These are phyloP conservation scores for Barnettozyma wickerhamii DNA, from an alignment of 805 yeast genomes.

Conservation along the genomic window DNA sequence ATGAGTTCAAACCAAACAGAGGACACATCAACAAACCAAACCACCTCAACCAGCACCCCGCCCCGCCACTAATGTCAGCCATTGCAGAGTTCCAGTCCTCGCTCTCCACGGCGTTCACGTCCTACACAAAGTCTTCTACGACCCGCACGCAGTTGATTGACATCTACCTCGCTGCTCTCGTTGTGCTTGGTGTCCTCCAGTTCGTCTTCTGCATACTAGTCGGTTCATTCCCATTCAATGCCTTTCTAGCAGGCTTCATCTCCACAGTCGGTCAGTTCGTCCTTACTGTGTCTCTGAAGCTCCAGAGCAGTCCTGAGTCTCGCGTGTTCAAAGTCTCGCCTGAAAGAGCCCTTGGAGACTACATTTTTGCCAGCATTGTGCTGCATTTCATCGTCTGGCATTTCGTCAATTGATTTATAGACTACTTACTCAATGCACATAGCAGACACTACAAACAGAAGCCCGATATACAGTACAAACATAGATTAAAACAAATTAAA, in stretches of 20 bases:
- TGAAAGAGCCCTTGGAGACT: constrained; percentile 81
- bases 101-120: constrained; percentile 26
- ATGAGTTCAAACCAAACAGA: neutral
- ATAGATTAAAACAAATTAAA: neutral
- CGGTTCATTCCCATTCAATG: constrained; percentile 95
- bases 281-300: constrained; percentile 72
- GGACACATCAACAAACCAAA: neutral
- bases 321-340: constrained; percentile 41
- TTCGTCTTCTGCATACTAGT: constrained; percentile 70
- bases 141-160: constrained; percentile 66
- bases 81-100: constrained; percentile 17
- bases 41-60: neutral
- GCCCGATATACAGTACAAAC: neutral
- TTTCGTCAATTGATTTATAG: constrained; percentile 66
- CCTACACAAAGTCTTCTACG: constrained; percentile 31
- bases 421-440: neutral
- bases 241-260: constrained; percentile 89
- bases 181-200: constrained; percentile 71
- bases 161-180: constrained; percentile 67
- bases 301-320: constrained; percentile 40
- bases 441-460: neutral
- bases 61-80: constrained; percentile 17
- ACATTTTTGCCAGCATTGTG: constrained; percentile 77
- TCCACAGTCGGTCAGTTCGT: constrained; percentile 96
- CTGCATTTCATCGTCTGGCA: constrained; percentile 87